These are phyloP conservation scores for Bertia moriformis DNA, from an alignment of 2,329 filamentous ascomycete genomes.

Conservation along the genomic window DNA sequence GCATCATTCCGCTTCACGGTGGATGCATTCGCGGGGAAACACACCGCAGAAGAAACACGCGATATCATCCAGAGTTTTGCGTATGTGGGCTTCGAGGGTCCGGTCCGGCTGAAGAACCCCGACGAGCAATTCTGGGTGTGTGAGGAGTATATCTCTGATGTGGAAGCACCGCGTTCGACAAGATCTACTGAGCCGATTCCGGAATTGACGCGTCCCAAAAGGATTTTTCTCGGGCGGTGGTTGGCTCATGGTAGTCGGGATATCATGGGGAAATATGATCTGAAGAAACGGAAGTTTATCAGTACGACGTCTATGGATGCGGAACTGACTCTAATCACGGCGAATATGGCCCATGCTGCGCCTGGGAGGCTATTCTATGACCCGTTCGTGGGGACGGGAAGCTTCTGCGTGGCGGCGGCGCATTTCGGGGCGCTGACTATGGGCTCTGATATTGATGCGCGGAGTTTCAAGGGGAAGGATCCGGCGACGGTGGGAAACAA, in stretches of 20 bases:
- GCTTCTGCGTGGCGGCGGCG: slow-evolving; percentile 47
- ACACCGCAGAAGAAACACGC: slow-evolving; percentile 28
- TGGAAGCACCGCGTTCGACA: slow-evolving; percentile 9
- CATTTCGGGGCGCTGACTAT: slow-evolving; percentile 46
- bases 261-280: slow-evolving; percentile 38
- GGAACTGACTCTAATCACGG: slow-evolving; percentile 48
- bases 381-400: slow-evolving; percentile 56
- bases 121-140: slow-evolving; percentile 41
- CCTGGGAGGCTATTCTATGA: slow-evolving; percentile 50
- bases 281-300: slow-evolving; percentile 55
- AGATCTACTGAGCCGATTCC: background rate
- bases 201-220: background rate
- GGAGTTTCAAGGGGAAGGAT: slow-evolving; percentile 39
- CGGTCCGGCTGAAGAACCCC: slow-evolving; percentile 39
- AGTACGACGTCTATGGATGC: slow-evolving; percentile 61
- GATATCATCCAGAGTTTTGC: slow-evolving; percentile 42
- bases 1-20: slow-evolving; percentile 44
- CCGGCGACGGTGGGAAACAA: background rate
- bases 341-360: slow-evolving; percentile 44
- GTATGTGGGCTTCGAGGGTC: slow-evolving; percentile 42
- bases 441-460: slow-evolving; percentile 52
- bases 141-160: slow-evolving; percentile 36
- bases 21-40: slow-evolving; percentile 40
- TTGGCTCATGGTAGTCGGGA: slow-evolving; percentile 35
- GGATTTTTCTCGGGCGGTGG: slow-evolving; percentile 34